Conservation (phyloP, 108 stramenopile species). For the Nitzschia sp. region DNA sequence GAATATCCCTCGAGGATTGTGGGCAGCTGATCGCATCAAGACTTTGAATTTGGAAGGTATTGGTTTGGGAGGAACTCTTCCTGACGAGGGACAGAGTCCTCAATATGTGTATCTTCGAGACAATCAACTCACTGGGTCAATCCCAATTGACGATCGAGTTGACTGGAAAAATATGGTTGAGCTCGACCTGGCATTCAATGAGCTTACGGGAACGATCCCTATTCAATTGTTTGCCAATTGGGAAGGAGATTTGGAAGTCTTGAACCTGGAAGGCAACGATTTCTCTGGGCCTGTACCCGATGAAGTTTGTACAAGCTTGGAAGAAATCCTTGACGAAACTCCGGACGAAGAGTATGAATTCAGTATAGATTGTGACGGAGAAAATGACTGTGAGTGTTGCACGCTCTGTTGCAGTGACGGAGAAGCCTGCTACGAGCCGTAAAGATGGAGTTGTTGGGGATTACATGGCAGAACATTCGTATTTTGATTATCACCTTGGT, state of each 20-base stretch:
- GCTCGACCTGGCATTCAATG: neutral
- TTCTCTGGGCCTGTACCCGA: neutral
- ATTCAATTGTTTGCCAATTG: neutral
- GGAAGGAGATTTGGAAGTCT: neutral
- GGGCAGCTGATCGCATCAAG: neutral
- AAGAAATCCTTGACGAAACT: too few species aligned
- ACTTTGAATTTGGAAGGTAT: neutral
- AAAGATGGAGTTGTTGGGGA: too few species aligned
- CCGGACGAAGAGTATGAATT: neutral
- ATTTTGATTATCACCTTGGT: too few species aligned
- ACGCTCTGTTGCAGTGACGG: constrained; percentile 8
- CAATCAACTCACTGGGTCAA: neutral
- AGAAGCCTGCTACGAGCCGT: neutral
- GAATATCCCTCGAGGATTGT: neutral
- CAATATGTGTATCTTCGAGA: neutral
- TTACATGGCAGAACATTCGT: too few species aligned
- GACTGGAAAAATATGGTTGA: neutral
- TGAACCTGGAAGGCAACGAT: neutral
- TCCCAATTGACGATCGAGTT: neutral
- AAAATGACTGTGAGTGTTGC: neutral
- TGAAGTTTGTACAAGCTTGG: too few species aligned
- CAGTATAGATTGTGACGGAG: neutral
- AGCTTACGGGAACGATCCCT: constrained; percentile 6
- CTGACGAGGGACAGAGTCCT: neutral
- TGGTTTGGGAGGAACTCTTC: neutral